Evolutionary conservation across 2,329 filamentous ascomycete genomes (phyloP), one percentile per base, ranked within the genome.

Genomic region (Trichoderma sp.): DNA sequence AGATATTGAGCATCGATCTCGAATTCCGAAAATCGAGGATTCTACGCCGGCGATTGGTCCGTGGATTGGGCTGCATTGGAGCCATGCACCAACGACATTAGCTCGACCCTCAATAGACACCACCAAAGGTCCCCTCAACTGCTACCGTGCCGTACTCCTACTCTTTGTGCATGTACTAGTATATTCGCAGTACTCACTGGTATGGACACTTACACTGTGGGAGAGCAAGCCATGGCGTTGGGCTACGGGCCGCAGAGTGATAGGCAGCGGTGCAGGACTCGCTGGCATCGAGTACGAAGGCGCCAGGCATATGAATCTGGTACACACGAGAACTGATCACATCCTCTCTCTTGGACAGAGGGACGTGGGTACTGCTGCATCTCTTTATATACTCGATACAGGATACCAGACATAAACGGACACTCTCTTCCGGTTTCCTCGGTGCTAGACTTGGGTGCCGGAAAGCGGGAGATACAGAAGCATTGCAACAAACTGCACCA

Each of bases 21-120:
- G 69, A 65, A 71, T 71, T 64, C 69, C 61, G 60, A 51, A 56
- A 71, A 71, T 65, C 43, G 69, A 71, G 28, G 28, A 14, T 71
- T 34, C 24, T 9, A 21, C 36, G 43, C 61, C 32, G 18, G 63
- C 26, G 51, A 64, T 65, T 71, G 61, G 61, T 32, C 69, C 28
- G 36, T 21, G 30, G 51, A 57, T 71, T 71, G 69, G 61, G 60
- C 51, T 71, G 61, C 60, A 70, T 64, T 71, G 53, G 69, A 65
- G 61, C 36, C 61, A 34, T 71, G 61, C 61, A 65, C 61, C 57
- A 57, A 51, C 68, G 58, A 47, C 68, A 57, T 47, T 70, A 70
- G 68, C 43, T 39, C 34, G 68, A 21, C 68, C 39, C 67, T 68
- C 65, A 60, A 26, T 18, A 36, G 58, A 68, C 58, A 63, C 67